Conservation (phyloP, 768 basidiomycete genomes). For the Lactifluus pinguis region DNA sequence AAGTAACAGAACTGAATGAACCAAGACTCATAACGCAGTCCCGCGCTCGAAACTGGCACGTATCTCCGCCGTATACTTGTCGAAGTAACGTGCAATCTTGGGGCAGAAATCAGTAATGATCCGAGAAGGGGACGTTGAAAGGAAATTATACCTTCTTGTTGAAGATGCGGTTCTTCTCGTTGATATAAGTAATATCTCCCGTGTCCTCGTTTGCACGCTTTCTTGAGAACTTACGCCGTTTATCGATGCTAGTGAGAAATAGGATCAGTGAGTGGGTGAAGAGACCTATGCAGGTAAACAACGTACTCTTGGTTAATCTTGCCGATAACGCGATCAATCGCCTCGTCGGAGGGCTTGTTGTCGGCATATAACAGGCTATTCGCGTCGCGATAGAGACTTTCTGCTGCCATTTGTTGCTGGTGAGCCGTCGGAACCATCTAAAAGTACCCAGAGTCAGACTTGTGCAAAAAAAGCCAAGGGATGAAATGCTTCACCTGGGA, state of each 20-base stretch:
- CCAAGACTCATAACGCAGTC: slow-evolving; percentile 57
- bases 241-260: slow-evolving; percentile 56
- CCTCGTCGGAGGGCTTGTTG: slow-evolving; percentile 91
- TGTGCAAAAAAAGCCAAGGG: neutral
- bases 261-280: neutral
- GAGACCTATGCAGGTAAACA: neutral
- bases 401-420: slow-evolving; percentile 61
- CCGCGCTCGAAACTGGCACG: slow-evolving; percentile 97
- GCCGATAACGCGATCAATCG: slow-evolving; percentile 82
- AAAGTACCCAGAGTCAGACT: neutral
- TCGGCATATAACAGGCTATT: slow-evolving; percentile 92
- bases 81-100: slow-evolving; percentile 89
- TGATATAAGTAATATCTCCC: slow-evolving; percentile 98
- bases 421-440: slow-evolving; percentile 47
- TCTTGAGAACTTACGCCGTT: slow-evolving; percentile 82
- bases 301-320: slow-evolving; percentile 93
- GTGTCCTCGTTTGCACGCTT: slow-evolving; percentile 88
- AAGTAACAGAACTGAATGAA: neutral
- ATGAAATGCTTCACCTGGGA: slow-evolving; percentile 28
- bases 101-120: neutral
- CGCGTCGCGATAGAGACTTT: slow-evolving; percentile 86
- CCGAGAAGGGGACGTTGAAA: neutral
- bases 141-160: slow-evolving; percentile 74
- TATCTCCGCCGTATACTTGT: slow-evolving; percentile 95
- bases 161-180: slow-evolving; percentile 95